Base-by-base conservation (phyloP, 495 filamentous ascomycete genomes). In the Podospora anserina region DNA sequence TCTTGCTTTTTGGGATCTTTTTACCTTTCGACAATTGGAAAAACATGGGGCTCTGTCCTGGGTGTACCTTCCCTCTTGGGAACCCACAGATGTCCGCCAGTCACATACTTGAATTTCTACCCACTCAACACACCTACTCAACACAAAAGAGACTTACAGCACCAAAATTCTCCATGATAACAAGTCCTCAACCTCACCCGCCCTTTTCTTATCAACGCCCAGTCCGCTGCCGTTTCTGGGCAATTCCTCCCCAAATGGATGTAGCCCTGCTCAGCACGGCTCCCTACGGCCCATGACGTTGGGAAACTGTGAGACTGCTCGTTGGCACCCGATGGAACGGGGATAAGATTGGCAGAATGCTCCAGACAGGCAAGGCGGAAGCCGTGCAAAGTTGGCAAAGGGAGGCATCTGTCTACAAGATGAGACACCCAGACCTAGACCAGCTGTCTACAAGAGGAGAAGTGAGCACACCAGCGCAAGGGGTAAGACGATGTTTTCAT, bases 281-380 rank as follows among this genome's bases (percentile, higher is more conserved):
- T 32, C 30, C 30, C 39, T 49, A 49, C 13, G 9, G 39, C 39
- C 39, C 39, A 49, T 49, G 39, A 49, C 39, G 39, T 9, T 49
- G 39, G 39, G 13, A 49, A 49, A 13, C 39, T 49, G 39, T 49
- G 39, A 49, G 39, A 11, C 39, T 49, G 2, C 9, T 49, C 13
- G 9, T 49, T 11, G 9, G 39, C 11, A 49, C 55, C 0, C 55
- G 55, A 58, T 58, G 55, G 55, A 58, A 58, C 55, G 55, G 18
- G 39, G 55, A 2, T 58, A 58, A 58, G 55, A 58, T 58, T 58
- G 55, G 55, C 55, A 58, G n/a, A 19, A 26, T 26, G 55, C n/a
- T 26, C 55, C n/a, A 26, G 55, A 58, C 7, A 9, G 55, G 19
- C 55, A 58, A 58, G 55, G 23, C n/a, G 55, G 55, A 20, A 58